A percentile compares a stretch with the other conserved stretches of the same genome.
Conservation (phyloP, 1,284 basidiomycete genomes). For the Pyrrhoderma noxium region DNA sequence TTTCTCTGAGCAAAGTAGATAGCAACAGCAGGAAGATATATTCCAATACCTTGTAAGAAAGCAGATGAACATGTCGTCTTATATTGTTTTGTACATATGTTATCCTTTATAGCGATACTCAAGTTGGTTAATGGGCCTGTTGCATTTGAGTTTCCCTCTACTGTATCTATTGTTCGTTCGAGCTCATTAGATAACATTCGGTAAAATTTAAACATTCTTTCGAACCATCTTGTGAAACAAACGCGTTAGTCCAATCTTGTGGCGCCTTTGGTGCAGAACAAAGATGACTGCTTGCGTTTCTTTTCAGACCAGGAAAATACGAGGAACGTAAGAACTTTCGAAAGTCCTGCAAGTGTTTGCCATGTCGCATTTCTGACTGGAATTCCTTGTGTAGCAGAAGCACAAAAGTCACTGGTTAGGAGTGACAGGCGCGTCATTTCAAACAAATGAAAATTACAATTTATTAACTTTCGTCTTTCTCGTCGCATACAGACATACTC, state of each 20-base stretch:
- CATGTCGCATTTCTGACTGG: too few relatives aligned
- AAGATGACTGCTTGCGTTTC: too few relatives aligned
- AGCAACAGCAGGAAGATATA: slow-evolving; percentile 2
- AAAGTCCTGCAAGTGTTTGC: too few relatives aligned
- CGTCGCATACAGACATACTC: too few relatives aligned
- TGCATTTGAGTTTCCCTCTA: not conserved
- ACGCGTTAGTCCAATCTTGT: slow-evolving; percentile 9
- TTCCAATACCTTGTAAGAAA: slow-evolving; percentile 55
- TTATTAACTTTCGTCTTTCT: too few relatives aligned
- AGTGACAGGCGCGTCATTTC: too few relatives aligned
- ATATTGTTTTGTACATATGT: slow-evolving; percentile 65
- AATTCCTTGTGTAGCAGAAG: not conserved
- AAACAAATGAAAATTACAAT: too few relatives aligned
- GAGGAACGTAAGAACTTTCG: not conserved
- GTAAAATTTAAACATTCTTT: too few relatives aligned
- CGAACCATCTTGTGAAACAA: slow-evolving; percentile 7
- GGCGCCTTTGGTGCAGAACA: not conserved
- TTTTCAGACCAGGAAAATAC: not conserved
- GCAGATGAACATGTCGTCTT: slow-evolving; percentile 77
- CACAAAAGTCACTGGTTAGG: too few relatives aligned
- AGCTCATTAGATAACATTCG: too few relatives aligned
- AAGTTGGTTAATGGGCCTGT: slow-evolving; percentile 30
- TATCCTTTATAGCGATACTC: slow-evolving; percentile 76
- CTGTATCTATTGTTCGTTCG: slow-evolving; percentile 4
- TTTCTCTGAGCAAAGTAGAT: not conserved